Percentiles rank a stretch among this genome's conserved stretches.
Conservation (phyloP, 495 filamentous ascomycete species). For the Diplogelasinospora grovesii region DNA sequence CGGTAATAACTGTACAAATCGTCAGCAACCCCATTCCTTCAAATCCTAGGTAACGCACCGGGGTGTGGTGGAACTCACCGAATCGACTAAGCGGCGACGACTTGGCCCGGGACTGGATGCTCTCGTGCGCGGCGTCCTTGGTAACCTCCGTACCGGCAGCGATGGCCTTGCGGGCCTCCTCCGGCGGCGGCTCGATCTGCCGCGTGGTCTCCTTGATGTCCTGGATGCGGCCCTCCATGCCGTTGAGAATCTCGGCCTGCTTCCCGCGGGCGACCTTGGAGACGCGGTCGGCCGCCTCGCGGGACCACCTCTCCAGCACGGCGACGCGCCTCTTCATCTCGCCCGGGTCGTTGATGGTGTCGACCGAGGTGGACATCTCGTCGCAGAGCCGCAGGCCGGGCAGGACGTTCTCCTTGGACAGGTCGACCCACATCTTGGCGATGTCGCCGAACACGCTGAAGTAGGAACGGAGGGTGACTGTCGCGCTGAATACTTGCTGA, state of each 20-base stretch:
- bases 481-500: constrained; percentile 2
- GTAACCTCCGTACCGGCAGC: constrained; percentile 1
- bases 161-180: not conserved
- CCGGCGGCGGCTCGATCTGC: constrained; percentile 1
- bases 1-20: too few relatives aligned
- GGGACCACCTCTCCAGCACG: not conserved
- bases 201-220: not conserved
- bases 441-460: constrained; percentile 4
- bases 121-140: not conserved
- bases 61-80: too few relatives aligned
- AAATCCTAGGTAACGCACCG: too few relatives aligned
- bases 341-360: not conserved
- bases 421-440: constrained; percentile 6
- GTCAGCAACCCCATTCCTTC: too few relatives aligned
- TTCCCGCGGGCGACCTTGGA: not conserved
- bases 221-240: constrained; percentile 1
- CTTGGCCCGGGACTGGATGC: not conserved
- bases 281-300: not conserved
- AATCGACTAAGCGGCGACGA: not conserved
- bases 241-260: not conserved
- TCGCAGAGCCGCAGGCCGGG: not conserved
- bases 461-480: constrained; percentile 4
- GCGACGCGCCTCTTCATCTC: constrained; percentile 1
- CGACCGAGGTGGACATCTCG: not conserved
- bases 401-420: constrained; percentile 3